Conservation (phyloP, 2,329 filamentous ascomycete species). For the Diaporthe ampelina region DNA sequence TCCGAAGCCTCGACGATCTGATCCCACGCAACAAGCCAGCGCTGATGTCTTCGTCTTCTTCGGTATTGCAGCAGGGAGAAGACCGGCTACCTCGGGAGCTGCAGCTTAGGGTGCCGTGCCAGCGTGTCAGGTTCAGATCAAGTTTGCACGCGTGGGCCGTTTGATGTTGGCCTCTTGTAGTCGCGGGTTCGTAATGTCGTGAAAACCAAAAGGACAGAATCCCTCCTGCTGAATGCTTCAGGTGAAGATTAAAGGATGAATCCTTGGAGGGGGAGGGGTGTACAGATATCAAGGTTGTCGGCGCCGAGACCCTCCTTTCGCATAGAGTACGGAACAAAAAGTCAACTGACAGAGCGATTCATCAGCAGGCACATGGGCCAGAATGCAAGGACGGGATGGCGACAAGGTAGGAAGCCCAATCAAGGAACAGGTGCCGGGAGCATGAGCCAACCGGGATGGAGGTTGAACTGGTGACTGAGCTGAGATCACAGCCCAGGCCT, state of each 20-base stretch:
- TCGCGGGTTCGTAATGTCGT: slow-evolving; percentile 19
- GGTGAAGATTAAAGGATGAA: slow-evolving; percentile 24
- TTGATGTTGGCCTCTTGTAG: background rate
- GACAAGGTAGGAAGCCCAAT: slow-evolving; percentile 23
- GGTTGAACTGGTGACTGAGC: slow-evolving; percentile 30
- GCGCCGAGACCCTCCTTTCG: slow-evolving; percentile 14
- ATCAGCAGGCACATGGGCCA: slow-evolving; percentile 33
- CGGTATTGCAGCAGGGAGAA: background rate
- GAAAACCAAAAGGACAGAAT: background rate
- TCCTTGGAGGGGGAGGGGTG: slow-evolving; percentile 7
- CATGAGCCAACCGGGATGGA: slow-evolving; percentile 30
- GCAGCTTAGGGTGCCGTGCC: background rate
- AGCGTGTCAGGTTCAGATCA: background rate
- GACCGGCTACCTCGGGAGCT: slow-evolving; percentile 5
- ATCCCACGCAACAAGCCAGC: background rate
- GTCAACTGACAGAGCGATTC: slow-evolving; percentile 27
- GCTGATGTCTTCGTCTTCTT: background rate
- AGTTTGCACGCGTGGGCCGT: background rate
- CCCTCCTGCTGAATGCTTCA: slow-evolving; percentile 9
- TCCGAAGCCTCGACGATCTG: background rate
- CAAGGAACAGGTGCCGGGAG: slow-evolving; percentile 28
- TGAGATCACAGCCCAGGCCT: slow-evolving; percentile 41
- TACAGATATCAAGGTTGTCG: slow-evolving; percentile 17
- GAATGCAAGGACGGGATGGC: slow-evolving; percentile 28
- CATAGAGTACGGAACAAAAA: background rate